Conservation (phyloP, 768 basidiomycete species). For the Collybia sp. region DNA sequence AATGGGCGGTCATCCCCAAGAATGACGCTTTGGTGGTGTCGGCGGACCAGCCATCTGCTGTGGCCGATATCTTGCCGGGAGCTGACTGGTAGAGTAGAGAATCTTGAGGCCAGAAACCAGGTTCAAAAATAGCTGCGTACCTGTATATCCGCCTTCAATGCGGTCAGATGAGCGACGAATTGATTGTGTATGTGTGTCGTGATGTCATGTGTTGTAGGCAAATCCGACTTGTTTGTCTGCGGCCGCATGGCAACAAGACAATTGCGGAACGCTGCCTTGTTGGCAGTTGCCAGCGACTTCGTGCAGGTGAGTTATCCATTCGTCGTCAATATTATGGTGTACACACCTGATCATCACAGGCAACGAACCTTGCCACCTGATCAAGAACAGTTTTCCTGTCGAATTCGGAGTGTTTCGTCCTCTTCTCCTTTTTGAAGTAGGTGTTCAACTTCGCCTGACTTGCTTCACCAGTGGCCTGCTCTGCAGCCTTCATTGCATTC, state of each 20-base stretch:
- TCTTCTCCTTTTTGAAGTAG: background rate
- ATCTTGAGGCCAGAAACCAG: background rate
- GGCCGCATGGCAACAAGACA: background rate
- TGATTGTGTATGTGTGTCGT: background rate
- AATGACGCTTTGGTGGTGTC: background rate
- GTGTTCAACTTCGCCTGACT: background rate
- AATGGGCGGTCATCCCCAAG: background rate
- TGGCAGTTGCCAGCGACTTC: background rate
- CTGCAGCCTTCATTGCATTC: background rate
- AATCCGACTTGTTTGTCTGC: background rate
- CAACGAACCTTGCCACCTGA: background rate
- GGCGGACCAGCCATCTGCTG: background rate
- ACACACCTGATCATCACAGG: background rate
- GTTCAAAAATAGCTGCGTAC: background rate
- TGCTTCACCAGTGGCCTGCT: background rate
- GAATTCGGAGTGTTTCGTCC: background rate
- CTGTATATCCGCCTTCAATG: background rate
- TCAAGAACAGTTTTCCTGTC: background rate
- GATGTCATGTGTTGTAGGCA: background rate
- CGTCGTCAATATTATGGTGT: background rate
- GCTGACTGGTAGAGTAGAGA: background rate
- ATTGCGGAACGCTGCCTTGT: background rate
- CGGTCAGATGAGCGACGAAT: background rate
- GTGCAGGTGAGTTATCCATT: background rate
- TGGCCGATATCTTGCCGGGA: background rate